Evolutionary conservation across 306 rosid genomes (phyloP).

Genomic region (Ammopiptanthus mongolicus): DNA sequence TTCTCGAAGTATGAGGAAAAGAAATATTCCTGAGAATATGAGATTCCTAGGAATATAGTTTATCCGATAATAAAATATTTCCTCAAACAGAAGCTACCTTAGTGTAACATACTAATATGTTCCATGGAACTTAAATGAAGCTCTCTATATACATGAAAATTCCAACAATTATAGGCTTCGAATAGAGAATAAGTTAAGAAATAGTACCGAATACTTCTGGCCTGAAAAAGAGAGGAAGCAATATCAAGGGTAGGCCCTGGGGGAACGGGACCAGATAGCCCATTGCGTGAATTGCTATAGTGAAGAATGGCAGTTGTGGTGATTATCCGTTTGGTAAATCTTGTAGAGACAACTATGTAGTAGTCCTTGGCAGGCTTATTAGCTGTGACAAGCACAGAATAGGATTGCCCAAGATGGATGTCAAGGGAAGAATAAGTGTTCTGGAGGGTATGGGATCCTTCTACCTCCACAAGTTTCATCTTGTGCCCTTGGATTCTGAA

Average conservation of each 20-base stretch:
- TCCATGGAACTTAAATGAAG: neutral
- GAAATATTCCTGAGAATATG: too few relatives aligned
- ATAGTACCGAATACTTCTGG: constrained; percentile 75
- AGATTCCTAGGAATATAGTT: too few relatives aligned
- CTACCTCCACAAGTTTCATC: constrained; percentile 86
- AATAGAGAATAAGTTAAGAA: neutral
- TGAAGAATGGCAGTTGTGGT: constrained; percentile 89
- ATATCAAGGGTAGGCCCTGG: constrained; percentile 66
- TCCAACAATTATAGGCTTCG: neutral
- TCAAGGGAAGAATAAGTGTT: constrained; percentile 70
- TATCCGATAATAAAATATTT: too few relatives aligned
- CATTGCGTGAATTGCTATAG: constrained; percentile 72
- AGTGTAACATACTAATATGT: too few relatives aligned
- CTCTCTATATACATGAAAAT: neutral
- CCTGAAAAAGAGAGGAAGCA: constrained; percentile 67
- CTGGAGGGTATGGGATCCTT: constrained; percentile 96
- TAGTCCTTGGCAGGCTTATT: constrained; percentile 83
- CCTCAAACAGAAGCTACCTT: too few relatives aligned
- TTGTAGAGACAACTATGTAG: constrained; percentile 73
- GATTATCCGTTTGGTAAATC: constrained; percentile 63
- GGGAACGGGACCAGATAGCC: constrained; percentile 80
- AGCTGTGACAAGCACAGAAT: constrained; percentile 88
- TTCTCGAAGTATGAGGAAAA: too few relatives aligned
- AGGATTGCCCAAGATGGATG: constrained; percentile 89
- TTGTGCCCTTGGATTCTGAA: constrained; percentile 84